Conservation (phyloP, 768 basidiomycete species). For the Tricholoma sp. region DNA sequence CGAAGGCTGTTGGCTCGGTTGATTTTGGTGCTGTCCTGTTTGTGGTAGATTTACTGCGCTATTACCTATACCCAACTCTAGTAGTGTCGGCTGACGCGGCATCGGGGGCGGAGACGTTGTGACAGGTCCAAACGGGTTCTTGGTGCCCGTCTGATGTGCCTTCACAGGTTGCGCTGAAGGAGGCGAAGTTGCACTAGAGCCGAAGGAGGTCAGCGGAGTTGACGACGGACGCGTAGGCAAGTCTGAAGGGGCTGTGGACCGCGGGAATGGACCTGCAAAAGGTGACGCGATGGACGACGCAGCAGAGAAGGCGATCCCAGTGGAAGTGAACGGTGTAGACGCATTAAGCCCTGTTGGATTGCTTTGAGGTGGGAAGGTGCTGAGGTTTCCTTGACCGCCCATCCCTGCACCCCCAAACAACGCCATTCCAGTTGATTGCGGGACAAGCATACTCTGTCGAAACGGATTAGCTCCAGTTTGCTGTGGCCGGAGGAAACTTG, state of each 20-base stretch:
- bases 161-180: slow-evolving; percentile 60
- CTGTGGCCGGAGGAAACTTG: slow-evolving; percentile 39
- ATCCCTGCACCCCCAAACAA: slow-evolving; percentile 31
- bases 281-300: slow-evolving; percentile 18
- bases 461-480: slow-evolving; percentile 76
- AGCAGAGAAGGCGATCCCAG: slow-evolving; percentile 14
- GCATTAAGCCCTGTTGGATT: not conserved
- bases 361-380: slow-evolving; percentile 12
- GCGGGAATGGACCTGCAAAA: slow-evolving; percentile 16
- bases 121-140: slow-evolving; percentile 90
- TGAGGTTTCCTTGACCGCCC: slow-evolving; percentile 13
- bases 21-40: slow-evolving; percentile 22
- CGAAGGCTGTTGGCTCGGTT: slow-evolving; percentile 21
- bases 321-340: slow-evolving; percentile 13
- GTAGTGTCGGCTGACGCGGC: slow-evolving; percentile 74
- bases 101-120: slow-evolving; percentile 56
- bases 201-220: slow-evolving; percentile 54
- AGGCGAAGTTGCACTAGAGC: slow-evolving; percentile 29
- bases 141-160: slow-evolving; percentile 89
- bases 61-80: slow-evolving; percentile 63
- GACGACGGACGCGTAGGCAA: slow-evolving; percentile 62
- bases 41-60: slow-evolving; percentile 12
- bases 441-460: slow-evolving; percentile 69
- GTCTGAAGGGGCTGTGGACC: slow-evolving; percentile 15
- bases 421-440: slow-evolving; percentile 57